Evolutionary conservation across 2,329 filamentous ascomycete species (phyloP).

Genomic region (Exophiala phaeomuriformis): DNA sequence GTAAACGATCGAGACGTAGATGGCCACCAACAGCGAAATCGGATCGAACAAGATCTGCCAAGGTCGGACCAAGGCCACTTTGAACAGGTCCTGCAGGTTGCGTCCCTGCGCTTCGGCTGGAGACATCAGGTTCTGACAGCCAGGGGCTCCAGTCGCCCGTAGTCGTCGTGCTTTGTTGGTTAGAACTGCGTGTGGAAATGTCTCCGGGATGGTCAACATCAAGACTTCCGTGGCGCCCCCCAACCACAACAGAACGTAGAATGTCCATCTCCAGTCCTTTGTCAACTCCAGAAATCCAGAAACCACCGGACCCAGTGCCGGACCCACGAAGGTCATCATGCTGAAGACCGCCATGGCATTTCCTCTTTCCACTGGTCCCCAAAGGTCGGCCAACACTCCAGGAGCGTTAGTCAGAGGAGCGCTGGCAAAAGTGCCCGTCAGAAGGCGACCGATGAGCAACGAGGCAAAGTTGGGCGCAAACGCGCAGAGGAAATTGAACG

Average conservation of each 20-base stretch:
- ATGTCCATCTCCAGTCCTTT: conserved; percentile 42
- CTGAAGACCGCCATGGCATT: conserved; percentile 51
- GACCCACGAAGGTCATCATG: conserved; percentile 49
- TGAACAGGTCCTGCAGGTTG: conserved; percentile 42
- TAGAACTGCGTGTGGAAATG: conserved; percentile 46
- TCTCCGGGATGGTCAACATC: conserved; percentile 55
- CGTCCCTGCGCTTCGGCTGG: conserved; percentile 44
- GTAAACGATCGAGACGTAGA: conserved; percentile 47
- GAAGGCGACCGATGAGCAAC: conserved; percentile 49
- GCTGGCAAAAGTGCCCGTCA: conserved; percentile 51
- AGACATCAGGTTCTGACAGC: conserved; percentile 48
- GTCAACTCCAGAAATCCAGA: conserved; percentile 52
- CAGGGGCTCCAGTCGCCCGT: conserved; percentile 42
- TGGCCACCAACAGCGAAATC: conserved; percentile 42
- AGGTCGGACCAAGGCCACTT: conserved; percentile 45
- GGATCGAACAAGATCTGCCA: conserved; percentile 45
- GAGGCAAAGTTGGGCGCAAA: conserved; percentile 49
- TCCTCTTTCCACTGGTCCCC: conserved; percentile 46
- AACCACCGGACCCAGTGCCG: conserved; percentile 49
- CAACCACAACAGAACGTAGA: conserved; percentile 40
- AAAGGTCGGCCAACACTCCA: conserved; percentile 49
- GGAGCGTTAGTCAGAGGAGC: conserved; percentile 39
- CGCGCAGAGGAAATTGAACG: conserved; percentile 49
- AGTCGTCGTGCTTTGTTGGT: conserved; percentile 49
- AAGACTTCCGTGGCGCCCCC: conserved; percentile 33